Base-by-base conservation (phyloP, 441 rosid species). In the Sinapis alba region DNA sequence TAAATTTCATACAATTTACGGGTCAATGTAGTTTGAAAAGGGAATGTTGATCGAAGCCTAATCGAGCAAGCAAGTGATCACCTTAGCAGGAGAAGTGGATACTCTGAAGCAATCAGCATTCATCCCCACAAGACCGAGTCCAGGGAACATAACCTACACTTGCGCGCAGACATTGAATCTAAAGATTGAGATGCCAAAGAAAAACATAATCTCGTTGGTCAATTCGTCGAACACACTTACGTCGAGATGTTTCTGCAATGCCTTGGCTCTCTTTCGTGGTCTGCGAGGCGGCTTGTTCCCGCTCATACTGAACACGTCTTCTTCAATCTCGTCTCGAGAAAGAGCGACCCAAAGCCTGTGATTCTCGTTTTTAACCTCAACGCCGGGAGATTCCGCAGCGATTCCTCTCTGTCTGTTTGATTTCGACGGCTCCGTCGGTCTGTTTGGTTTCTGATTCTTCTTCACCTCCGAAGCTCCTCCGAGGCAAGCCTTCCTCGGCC, bases 271-370 rank as follows among this genome's bases (percentile, higher is more conserved):
- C 81, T 88, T 94, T 61, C 73, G 78, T 18, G 97, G 98, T 68
- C 97, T 76, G 30, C 98, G 82, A 12, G 93, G 74, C 15, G 97
- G 91, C 45, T 91, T 87, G 12, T 86, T 87, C 41, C 97, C 98
- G 21, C 97, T 89, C 90, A 92, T 80, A 69, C 85, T 67, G 70
- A 88, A 94, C 62, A 94, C 57, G 73, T 94, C 98, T 73, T 94
- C 98, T 70, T 94, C 98, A 65, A 94, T 89, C 83, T 94, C 96
- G 2, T 94, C 98, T 73, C 84, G 75, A 1, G 96, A 87, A 19
- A 92, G 79, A 58, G 97, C 79, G 1, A 94, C 71, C 96, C 97
- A 87, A 19, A 94, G 83, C 84, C 84, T 87, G 73, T 43, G 87
- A 82, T 87, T 89, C 81, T 85, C 91, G 80, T 76, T 76, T 7